A percentile compares a stretch with the other conserved stretches of the same genome.
Conservation (phyloP, 2,329 filamentous ascomycete species). For the Clonostachys rhizophaga region DNA sequence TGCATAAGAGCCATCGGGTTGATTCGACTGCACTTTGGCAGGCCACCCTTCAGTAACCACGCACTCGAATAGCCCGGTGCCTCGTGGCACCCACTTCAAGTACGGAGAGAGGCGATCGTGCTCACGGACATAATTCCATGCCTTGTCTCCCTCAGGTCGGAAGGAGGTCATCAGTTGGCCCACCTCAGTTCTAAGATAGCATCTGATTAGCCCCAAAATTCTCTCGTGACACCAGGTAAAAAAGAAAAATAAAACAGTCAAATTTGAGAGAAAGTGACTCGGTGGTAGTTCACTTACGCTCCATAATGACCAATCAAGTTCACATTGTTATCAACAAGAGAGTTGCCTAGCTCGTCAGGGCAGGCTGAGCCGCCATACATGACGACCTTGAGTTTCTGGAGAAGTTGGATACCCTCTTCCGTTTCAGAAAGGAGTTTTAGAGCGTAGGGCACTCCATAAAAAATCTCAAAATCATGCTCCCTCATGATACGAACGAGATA, state of each 20-base stretch:
- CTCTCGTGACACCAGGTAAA: background rate
- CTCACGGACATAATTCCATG: constrained; percentile 19
- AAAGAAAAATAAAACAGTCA: too few relatives aligned
- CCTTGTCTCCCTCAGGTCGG: constrained; percentile 15
- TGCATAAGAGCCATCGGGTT: constrained; percentile 53
- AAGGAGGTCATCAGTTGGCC: constrained; percentile 17
- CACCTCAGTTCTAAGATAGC: constrained; percentile 7
- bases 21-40: constrained; percentile 50
- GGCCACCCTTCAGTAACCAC: constrained; percentile 42
- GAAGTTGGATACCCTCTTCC: constrained; percentile 40
- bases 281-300: constrained; percentile 33
- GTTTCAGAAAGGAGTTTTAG: constrained; percentile 57
- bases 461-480: constrained; percentile 33
- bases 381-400: constrained; percentile 42
- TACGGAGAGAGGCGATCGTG: constrained; percentile 2
- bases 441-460: constrained; percentile 58
- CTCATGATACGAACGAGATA: constrained; percentile 25
- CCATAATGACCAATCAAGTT: constrained; percentile 51
- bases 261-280: too few relatives aligned
- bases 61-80: constrained; percentile 26
- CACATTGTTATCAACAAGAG: constrained; percentile 43
- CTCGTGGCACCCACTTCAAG: constrained; percentile 10
- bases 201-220: background rate
- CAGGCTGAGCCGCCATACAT: constrained; percentile 52
- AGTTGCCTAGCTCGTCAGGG: constrained; percentile 51